Evolutionary conservation across 2,329 filamentous ascomycete species (phyloP).

Genomic region (Botrytis pseudocinerea): DNA sequence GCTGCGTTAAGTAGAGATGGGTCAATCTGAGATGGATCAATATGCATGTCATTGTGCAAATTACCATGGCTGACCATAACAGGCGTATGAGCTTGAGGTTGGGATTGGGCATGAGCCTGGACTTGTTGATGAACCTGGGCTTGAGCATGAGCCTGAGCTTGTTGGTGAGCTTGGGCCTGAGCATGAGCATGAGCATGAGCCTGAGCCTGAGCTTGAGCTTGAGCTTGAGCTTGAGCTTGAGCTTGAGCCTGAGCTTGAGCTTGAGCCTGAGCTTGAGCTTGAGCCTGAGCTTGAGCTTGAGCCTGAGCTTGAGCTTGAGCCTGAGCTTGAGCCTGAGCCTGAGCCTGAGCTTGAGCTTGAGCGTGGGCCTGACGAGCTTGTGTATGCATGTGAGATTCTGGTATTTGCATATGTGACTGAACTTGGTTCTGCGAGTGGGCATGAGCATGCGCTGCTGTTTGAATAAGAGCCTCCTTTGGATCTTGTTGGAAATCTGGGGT

Average conservation of each 20-base stretch:
- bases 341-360: conserved; percentile 31
- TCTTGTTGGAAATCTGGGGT: conserved; percentile 34
- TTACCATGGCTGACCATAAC: conserved; percentile 47
- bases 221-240: conserved; percentile 31
- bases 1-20: conserved; percentile 61
- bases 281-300: no score
- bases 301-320: no score
- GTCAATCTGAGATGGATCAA: conserved; percentile 65
- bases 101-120: conserved; percentile 24
- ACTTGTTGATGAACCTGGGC: conserved; percentile 29
- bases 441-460: conserved; percentile 37
- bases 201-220: conserved; percentile 27
- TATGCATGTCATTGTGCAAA: conserved; percentile 60
- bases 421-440: conserved; percentile 37
- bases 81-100: conserved; percentile 28
- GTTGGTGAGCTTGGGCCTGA: conserved; percentile 24
- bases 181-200: no score
- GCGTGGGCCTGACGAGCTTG: conserved; percentile 29
- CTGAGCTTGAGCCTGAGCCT: conserved; percentile 27
- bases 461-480: conserved; percentile 35
- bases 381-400: conserved; percentile 26
- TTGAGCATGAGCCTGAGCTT: conserved; percentile 30
- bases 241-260: conserved; percentile 28
- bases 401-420: conserved; percentile 27
- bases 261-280: conserved; percentile 20